phyloP scores from a whole-genome alignment of 1,139 yeast species.

The Suhomyces panamericanus region DNA sequence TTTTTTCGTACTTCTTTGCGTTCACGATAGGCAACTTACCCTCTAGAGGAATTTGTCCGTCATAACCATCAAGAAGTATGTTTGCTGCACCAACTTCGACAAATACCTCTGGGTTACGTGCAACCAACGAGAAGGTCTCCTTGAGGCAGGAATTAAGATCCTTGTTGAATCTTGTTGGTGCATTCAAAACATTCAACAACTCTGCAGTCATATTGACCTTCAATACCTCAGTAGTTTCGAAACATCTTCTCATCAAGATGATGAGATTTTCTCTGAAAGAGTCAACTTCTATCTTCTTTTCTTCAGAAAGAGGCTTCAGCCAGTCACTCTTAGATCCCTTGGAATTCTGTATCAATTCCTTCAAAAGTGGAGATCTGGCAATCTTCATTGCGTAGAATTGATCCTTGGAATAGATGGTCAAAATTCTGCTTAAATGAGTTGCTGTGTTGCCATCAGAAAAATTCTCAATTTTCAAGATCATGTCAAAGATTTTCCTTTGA shows the following conservation, averaged over 20 bases:
- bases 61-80: constrained; percentile 50
- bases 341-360: constrained; percentile 19
- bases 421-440: constrained; percentile 49
- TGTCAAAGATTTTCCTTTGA: constrained; percentile 42
- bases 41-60: constrained; percentile 27
- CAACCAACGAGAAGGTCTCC: constrained; percentile 55
- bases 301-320: constrained; percentile 3
- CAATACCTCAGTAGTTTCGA: constrained; percentile 60
- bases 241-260: constrained; percentile 63
- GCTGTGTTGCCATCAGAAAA: constrained; percentile 50
- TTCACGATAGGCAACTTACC: constrained; percentile 16
- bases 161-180: constrained; percentile 26
- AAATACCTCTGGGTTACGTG: constrained; percentile 60
- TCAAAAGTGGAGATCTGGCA: constrained; percentile 41
- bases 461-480: constrained; percentile 38
- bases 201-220: constrained; percentile 51
- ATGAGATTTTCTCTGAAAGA: constrained; percentile 22
- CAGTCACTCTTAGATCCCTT: constrained; percentile 9
- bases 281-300: constrained; percentile 17
- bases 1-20: constrained; percentile 16
- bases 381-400: constrained; percentile 41
- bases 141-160: constrained; percentile 57
- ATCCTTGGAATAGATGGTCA: constrained; percentile 54
- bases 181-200: constrained; percentile 39
- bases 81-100: constrained; percentile 53